These are phyloP conservation scores for Oropetium thomaeum DNA, from an alignment of 176 grass and related monocot species.

Conservation along the genomic window DNA sequence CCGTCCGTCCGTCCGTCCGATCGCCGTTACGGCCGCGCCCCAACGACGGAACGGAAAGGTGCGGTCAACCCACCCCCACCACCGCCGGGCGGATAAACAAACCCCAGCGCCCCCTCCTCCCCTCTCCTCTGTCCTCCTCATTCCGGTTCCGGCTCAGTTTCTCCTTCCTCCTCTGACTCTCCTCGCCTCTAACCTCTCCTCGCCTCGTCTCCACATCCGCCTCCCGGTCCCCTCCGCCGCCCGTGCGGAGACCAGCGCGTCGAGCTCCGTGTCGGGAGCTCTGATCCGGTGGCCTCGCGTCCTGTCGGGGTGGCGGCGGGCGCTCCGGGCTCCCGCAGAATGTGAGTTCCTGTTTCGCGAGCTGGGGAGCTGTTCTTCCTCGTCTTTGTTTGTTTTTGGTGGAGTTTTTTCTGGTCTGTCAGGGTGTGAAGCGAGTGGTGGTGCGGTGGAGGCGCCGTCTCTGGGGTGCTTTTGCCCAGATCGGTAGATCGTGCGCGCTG, in stretches of 20 bases:
- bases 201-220: background rate
- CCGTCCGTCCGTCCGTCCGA: background rate
- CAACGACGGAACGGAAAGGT: conserved; percentile 51
- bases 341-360: conserved; percentile 21
- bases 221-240: background rate
- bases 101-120: conserved; percentile 20
- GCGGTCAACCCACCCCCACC: conserved; percentile 47
- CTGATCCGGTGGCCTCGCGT: background rate
- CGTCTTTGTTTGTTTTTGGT: background rate
- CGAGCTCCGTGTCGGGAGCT: background rate
- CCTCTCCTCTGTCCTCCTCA: conserved; percentile 4
- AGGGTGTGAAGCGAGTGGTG: background rate
- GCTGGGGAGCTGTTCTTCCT: too few relatives aligned
- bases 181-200: too few relatives aligned
- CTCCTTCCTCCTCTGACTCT: background rate
- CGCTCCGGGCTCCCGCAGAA: conserved; percentile 14
- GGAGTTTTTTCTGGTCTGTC: background rate
- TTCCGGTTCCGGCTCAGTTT: background rate
- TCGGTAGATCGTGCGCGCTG: conserved; percentile 24
- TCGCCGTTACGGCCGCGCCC: conserved; percentile 31
- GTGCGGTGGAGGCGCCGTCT: background rate
- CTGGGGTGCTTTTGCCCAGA: background rate
- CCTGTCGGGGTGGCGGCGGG: background rate
- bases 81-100: conserved; percentile 54
- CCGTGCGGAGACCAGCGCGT: background rate